Percentiles rank a stretch among this genome's conserved stretches.
phyloP scores from a whole-genome alignment of 345 rosid genomes.

The Trapa incisa region DNA sequence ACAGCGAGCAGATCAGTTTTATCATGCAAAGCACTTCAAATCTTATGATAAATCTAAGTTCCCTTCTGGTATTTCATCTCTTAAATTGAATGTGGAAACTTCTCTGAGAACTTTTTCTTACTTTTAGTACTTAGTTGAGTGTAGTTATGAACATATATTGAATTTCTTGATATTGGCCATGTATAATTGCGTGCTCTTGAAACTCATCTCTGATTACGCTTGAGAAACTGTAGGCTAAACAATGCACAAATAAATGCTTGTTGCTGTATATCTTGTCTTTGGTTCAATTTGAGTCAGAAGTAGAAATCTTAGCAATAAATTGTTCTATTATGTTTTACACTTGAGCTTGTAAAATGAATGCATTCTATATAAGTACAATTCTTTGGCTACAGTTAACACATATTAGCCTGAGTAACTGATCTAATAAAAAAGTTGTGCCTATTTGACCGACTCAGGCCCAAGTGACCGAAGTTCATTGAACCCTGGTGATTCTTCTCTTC shows the following conservation, averaged over 20 bases:
- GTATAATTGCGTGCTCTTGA: not conserved
- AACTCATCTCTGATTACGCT: not conserved
- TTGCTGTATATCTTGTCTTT: not conserved
- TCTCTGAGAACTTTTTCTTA: too few relatives aligned
- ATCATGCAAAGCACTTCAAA: constrained; percentile 31
- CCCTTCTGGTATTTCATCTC: constrained; percentile 69
- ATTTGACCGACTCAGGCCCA: too few relatives aligned
- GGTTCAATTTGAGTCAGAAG: not conserved
- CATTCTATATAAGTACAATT: not conserved
- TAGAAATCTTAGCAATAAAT: too few relatives aligned
- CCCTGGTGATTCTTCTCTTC: not conserved
- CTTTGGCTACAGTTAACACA: not conserved
- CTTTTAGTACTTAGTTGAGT: too few relatives aligned
- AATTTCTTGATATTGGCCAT: not conserved
- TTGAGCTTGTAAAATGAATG: too few relatives aligned
- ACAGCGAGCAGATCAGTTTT: constrained; percentile 43
- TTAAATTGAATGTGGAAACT: not conserved
- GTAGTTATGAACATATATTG: not conserved
- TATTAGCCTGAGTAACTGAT: not conserved
- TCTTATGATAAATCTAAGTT: constrained; percentile 57
- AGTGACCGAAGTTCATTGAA: too few relatives aligned
- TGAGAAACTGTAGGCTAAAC: not conserved
- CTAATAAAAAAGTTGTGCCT: not conserved
- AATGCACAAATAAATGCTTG: not conserved
- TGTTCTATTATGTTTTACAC: too few relatives aligned